Conservation (phyloP, 192 early-diverging fungal genomes). For the Lunasporangiospora selenospora region DNA sequence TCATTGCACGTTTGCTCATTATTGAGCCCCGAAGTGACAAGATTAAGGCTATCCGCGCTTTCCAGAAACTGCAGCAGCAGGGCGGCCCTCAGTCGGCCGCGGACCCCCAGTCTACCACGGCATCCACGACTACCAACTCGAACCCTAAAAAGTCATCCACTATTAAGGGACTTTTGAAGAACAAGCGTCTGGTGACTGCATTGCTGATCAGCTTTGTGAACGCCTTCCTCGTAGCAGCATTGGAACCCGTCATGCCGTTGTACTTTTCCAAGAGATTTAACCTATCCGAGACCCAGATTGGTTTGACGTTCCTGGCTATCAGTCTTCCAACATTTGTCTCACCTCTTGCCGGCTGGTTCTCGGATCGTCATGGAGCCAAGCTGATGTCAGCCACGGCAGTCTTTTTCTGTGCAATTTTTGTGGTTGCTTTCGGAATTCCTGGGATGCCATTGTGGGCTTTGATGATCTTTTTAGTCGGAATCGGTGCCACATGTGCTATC, state of each 20-base stretch:
- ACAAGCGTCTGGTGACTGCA: conserved; percentile 26
- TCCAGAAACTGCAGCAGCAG: conserved; percentile 11
- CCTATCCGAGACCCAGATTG: conserved; percentile 45
- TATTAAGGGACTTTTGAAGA: conserved; percentile 9
- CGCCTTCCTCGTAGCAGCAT: conserved; percentile 29
- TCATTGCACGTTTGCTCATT: conserved; percentile 46
- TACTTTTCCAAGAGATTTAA: conserved; percentile 40
- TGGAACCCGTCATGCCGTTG: conserved; percentile 50
- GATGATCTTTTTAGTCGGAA: conserved; percentile 37
- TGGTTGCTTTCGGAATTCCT: conserved; percentile 20
- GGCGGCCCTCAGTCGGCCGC: background rate
- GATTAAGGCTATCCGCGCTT: conserved; percentile 40
- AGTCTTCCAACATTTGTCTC: conserved; percentile 44
- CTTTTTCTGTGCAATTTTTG: conserved; percentile 10
- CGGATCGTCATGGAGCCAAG: conserved; percentile 52
- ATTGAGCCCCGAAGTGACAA: conserved; percentile 46
- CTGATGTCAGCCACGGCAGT: conserved; percentile 29
- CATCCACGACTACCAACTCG: background rate
- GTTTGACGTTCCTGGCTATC: conserved; percentile 46
- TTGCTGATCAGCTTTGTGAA: conserved; percentile 26
- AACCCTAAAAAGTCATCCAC: conserved; percentile 4
- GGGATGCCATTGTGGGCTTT: conserved; percentile 37
- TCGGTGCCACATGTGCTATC: conserved; percentile 42
- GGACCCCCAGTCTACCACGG: background rate
- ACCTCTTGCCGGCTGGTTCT: conserved; percentile 51